Evolutionary conservation across 108 stramenopile species (phyloP).

Genomic region (Nannochloropsis gaditana): DNA sequence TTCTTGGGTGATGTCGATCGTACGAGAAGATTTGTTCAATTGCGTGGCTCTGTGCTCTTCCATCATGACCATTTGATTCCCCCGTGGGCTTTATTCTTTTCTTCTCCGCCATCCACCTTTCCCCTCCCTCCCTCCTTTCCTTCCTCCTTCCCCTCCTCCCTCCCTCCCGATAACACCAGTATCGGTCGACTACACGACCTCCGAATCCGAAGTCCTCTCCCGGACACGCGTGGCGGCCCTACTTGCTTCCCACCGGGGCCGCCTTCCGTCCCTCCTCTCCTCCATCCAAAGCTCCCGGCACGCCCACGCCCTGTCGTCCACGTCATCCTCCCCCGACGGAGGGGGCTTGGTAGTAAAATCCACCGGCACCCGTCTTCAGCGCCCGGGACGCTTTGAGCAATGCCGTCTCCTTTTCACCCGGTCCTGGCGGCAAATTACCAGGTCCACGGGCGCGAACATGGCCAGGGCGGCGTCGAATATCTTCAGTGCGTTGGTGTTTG

Average conservation of each 20-base stretch:
- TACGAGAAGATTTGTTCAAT: no score
- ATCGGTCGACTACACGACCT: conserved; percentile 39
- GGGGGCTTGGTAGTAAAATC: background rate
- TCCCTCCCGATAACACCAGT: background rate
- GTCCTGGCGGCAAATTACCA: conserved; percentile 46
- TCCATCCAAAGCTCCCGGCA: background rate
- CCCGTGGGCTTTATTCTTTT: background rate
- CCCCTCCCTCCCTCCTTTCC: background rate
- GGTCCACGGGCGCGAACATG: conserved; percentile 23
- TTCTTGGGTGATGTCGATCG: no score
- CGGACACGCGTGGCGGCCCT: background rate
- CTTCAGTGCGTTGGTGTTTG: conserved; percentile 39
- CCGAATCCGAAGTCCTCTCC: background rate
- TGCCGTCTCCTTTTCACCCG: conserved; percentile 44
- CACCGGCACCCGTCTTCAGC: background rate
- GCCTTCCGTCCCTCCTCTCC: background rate
- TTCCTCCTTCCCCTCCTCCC: conserved; percentile 9
- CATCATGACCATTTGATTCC: no score
- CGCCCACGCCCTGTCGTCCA: background rate
- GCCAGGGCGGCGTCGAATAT: conserved; percentile 32
- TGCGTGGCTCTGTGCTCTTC: no score
- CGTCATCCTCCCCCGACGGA: background rate
- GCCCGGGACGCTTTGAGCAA: conserved; percentile 30
- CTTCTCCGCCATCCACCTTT: background rate
- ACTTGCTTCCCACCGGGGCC: background rate